phyloP scores from a whole-genome alignment of 768 basidiomycete genomes.

The Naganishia friedmannii region DNA sequence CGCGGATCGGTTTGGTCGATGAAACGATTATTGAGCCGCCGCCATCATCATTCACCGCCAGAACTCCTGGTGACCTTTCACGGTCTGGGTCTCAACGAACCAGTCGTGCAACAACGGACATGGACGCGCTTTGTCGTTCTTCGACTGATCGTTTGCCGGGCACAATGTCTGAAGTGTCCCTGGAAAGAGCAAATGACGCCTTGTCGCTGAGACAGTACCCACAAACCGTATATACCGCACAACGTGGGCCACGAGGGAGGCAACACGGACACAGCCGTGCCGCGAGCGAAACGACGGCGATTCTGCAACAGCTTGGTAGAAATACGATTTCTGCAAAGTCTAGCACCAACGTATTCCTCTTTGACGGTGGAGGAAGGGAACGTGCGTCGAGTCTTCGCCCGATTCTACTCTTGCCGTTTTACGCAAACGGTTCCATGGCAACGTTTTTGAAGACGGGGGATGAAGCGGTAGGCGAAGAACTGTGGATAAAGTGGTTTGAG shows the following conservation, averaged over 20 bases:
- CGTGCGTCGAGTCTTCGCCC: constrained; percentile 27
- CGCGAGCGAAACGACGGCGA: constrained; percentile 37
- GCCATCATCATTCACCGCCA: not conserved
- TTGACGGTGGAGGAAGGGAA: constrained; percentile 20
- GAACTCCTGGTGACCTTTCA: not conserved
- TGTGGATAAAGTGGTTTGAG: constrained; percentile 50
- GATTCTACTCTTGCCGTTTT: constrained; percentile 47
- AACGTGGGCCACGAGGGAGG: not conserved
- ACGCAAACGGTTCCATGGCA: constrained; percentile 45
- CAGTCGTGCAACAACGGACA: not conserved
- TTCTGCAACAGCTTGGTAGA: constrained; percentile 4
- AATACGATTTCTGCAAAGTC: constrained; percentile 19
- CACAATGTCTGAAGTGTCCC: no score
- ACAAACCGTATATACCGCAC: not conserved
- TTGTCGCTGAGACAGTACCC: not conserved
- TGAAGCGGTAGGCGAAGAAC: constrained; percentile 36
- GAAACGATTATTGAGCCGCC: constrained; percentile 4
- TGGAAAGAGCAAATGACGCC: not conserved
- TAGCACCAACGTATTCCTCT: not conserved
- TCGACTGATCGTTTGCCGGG: no score
- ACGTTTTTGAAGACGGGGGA: constrained; percentile 40
- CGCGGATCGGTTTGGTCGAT: not conserved
- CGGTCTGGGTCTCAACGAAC: not conserved
- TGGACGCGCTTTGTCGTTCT: no score
- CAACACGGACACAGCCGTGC: constrained; percentile 26